Evolutionary conservation across 2,329 filamentous ascomycete species (phyloP).

Genomic region (Cladorrhinum sp.): DNA sequence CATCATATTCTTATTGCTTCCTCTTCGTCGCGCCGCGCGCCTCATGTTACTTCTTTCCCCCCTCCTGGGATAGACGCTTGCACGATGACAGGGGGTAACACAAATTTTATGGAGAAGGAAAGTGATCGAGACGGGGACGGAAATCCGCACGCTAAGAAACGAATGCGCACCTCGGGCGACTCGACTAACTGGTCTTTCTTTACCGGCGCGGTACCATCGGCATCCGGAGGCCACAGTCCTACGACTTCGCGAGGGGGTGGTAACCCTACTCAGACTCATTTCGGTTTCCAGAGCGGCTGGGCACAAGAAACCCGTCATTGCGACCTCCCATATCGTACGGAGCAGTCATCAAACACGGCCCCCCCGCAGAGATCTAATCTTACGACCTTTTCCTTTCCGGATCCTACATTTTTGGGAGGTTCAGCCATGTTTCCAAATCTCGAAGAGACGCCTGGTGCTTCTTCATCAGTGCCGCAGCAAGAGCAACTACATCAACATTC

Average conservation of each 20-base stretch:
- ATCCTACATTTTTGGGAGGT: background rate
- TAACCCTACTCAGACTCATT: background rate
- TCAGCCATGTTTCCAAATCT: background rate
- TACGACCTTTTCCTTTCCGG: background rate
- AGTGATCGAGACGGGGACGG: background rate
- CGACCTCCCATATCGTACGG: background rate
- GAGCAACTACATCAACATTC: background rate
- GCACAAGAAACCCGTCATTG: background rate
- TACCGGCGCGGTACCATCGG: background rate
- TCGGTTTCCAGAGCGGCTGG: background rate
- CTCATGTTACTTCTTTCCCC: background rate
- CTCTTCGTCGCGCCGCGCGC: background rate
- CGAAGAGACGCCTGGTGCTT: background rate
- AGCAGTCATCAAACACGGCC: background rate
- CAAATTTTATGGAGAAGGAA: background rate
- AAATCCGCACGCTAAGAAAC: constrained; percentile 31
- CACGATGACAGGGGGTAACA: too few relatives aligned
- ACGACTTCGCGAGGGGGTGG: background rate
- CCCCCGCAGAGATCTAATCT: background rate
- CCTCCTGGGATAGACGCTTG: background rate
- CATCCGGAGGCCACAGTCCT: background rate
- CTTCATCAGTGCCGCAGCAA: background rate
- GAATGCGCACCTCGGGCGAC: constrained; percentile 33
- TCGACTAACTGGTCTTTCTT: background rate
- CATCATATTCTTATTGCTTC: constrained; percentile 36